Evolutionary conservation across 805 yeast genomes (phyloP).

Genomic region (Wickerhamiella qilinensis): DNA sequence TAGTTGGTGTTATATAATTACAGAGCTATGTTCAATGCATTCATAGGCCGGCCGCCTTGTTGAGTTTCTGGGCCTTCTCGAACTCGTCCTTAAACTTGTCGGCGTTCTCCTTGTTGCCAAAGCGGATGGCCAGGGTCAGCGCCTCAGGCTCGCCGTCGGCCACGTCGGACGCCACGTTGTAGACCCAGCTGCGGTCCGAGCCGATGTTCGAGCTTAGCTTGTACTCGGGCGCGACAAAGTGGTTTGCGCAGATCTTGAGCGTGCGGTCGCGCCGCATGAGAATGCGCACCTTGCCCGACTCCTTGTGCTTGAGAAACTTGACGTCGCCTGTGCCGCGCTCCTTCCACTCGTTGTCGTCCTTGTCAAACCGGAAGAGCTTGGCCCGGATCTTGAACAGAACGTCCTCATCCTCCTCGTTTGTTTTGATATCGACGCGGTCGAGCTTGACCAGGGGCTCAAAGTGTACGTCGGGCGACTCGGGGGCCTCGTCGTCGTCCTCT

Average conservation of each 20-base stretch:
- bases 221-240: constrained; percentile 60
- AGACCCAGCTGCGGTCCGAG: constrained; percentile 97
- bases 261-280: constrained; percentile 99
- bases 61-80: constrained; percentile 60
- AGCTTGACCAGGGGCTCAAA: constrained; percentile 92
- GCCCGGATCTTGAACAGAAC: constrained; percentile 77
- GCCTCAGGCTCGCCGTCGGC: constrained; percentile 96
- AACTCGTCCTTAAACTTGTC: constrained; percentile 88
- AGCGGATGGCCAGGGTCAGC: constrained; percentile 90
- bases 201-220: constrained; percentile 85
- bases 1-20: background rate
- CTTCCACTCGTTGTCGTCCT: constrained; percentile 69
- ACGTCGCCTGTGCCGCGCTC: constrained; percentile 99
- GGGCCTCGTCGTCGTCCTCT: constrained; percentile 37
- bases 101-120: constrained; percentile 50
- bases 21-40: background rate
- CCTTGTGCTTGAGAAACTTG: constrained; percentile 82
- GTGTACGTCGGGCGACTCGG: constrained; percentile 71
- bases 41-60: constrained; percentile 28
- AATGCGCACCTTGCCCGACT: constrained; percentile 66
- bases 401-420: constrained; percentile 85
- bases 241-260: constrained; percentile 95
- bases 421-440: constrained; percentile 91
- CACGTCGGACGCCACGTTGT: constrained; percentile 82
- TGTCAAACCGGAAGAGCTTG: constrained; percentile 71